Evolutionary conservation across 2,329 filamentous ascomycete genomes (phyloP).

Genomic region (Chrysoporthe cubensis): DNA sequence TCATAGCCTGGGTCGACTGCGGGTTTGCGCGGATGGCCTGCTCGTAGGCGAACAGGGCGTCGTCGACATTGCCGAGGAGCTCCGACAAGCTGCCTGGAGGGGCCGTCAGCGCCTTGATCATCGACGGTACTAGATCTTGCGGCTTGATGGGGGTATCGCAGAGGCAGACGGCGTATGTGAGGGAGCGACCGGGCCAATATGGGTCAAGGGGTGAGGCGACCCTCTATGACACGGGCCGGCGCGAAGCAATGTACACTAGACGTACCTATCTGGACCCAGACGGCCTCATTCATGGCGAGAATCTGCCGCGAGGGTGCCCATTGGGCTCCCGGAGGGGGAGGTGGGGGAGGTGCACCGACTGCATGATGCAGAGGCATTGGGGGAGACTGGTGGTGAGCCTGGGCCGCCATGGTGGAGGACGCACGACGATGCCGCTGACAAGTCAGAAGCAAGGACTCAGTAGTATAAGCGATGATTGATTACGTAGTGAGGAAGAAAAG

Average conservation of each 20-base stretch:
- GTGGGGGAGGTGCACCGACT: conserved; percentile 63
- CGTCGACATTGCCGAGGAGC: conserved; percentile 83
- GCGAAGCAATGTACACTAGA: conserved; percentile 28
- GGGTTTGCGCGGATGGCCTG: conserved; percentile 85
- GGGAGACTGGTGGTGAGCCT: conserved; percentile 70
- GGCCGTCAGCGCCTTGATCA: conserved; percentile 37
- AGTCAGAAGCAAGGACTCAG: neutral
- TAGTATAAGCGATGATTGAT: neutral
- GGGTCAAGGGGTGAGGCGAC: conserved; percentile 22
- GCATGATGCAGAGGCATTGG: conserved; percentile 68
- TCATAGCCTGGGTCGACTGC: conserved; percentile 90
- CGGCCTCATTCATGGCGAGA: conserved; percentile 77
- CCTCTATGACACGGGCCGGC: neutral
- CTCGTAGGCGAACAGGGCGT: conserved; percentile 89
- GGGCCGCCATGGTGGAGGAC: conserved; percentile 66
- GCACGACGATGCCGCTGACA: conserved; percentile 14
- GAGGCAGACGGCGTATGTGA: neutral
- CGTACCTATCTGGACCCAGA: conserved; percentile 93
- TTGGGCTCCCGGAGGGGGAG: conserved; percentile 58
- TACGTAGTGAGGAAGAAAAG: neutral
- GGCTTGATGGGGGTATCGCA: neutral
- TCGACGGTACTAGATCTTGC: conserved; percentile 27
- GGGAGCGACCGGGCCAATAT: neutral
- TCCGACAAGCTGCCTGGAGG: conserved; percentile 79
- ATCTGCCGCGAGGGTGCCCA: conserved; percentile 75